A percentile compares a stretch with the other conserved stretches of the same genome.
These are phyloP conservation scores for Komagataella kurtzmanii DNA, from an alignment of 805 yeast genomes.

Conservation along the genomic window DNA sequence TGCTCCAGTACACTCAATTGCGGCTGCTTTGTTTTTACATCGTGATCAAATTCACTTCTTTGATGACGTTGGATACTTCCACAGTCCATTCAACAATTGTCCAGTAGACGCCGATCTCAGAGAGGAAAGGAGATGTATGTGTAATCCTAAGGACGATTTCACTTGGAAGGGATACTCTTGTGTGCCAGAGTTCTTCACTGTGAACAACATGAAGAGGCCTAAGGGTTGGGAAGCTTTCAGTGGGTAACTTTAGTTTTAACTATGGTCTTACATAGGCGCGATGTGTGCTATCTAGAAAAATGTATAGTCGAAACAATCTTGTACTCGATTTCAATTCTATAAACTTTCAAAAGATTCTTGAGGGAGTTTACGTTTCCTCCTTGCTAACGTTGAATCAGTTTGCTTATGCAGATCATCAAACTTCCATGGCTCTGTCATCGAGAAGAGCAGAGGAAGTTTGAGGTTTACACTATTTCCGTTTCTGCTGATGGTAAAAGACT, in stretches of 20 bases:
- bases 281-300: neutral
- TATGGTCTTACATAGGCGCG: neutral
- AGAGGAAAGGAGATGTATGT: slow-evolving; percentile 49
- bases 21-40: slow-evolving; percentile 66
- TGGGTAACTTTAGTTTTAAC: slow-evolving; percentile 7
- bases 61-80: slow-evolving; percentile 76
- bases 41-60: slow-evolving; percentile 66
- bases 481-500: slow-evolving; percentile 73
- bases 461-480: slow-evolving; percentile 73
- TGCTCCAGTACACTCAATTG: slow-evolving; percentile 86
- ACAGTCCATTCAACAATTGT: slow-evolving; percentile 71
- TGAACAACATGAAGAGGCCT: slow-evolving; percentile 45
- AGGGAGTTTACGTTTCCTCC: neutral
- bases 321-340: neutral
- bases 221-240: slow-evolving; percentile 55
- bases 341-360: neutral
- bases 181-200: slow-evolving; percentile 45
- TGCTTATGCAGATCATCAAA: neutral
- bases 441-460: slow-evolving; percentile 73
- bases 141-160: slow-evolving; percentile 62
- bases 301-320: neutral
- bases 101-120: slow-evolving; percentile 58
- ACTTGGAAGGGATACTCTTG: slow-evolving; percentile 70
- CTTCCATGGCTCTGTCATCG: slow-evolving; percentile 19
- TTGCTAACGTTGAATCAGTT: neutral